Percentiles rank a stretch among this genome's conserved stretches.
Conservation (phyloP, 768 basidiomycete species). For the Mycena epipterygia region DNA sequence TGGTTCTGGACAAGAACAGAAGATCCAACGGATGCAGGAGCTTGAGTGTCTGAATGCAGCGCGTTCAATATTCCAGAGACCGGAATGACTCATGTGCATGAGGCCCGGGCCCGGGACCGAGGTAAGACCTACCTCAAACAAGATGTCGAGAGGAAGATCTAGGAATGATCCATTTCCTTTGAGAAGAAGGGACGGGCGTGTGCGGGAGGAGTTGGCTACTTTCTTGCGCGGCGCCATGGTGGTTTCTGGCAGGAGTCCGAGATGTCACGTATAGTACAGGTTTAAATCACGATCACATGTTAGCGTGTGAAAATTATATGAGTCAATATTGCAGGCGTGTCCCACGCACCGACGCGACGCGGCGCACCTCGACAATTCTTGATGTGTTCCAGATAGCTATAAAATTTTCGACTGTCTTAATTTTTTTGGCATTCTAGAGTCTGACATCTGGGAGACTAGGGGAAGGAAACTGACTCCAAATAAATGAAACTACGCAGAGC, state of each 20-base stretch:
- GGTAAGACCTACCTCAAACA: slow-evolving; percentile 23
- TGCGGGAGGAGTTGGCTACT: not conserved
- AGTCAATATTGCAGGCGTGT: too few species aligned
- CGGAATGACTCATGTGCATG: too few species aligned
- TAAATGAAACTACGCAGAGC: too few species aligned
- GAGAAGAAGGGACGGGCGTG: not conserved
- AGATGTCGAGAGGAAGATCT: slow-evolving; percentile 19
- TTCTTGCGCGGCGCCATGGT: slow-evolving; percentile 14
- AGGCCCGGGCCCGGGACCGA: too few species aligned
- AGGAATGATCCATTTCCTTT: slow-evolving; percentile 13
- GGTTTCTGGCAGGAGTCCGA: not conserved
- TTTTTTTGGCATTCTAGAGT: too few species aligned
- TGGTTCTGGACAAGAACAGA: slow-evolving; percentile 14
- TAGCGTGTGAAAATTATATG: too few species aligned
- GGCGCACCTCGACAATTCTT: too few species aligned
- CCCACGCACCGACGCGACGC: too few species aligned
- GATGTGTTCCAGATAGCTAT: too few species aligned
- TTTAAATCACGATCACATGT: slow-evolving; percentile 8
- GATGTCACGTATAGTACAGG: not conserved
- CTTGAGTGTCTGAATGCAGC: slow-evolving; percentile 13
- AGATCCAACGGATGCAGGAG: slow-evolving; percentile 12
- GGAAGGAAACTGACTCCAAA: too few species aligned
- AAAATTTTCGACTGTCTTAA: too few species aligned
- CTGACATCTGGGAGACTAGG: too few species aligned
- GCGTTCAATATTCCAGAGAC: not conserved